Conservation (phyloP, 495 filamentous ascomycete genomes). For the Xylaria grammica region DNA sequence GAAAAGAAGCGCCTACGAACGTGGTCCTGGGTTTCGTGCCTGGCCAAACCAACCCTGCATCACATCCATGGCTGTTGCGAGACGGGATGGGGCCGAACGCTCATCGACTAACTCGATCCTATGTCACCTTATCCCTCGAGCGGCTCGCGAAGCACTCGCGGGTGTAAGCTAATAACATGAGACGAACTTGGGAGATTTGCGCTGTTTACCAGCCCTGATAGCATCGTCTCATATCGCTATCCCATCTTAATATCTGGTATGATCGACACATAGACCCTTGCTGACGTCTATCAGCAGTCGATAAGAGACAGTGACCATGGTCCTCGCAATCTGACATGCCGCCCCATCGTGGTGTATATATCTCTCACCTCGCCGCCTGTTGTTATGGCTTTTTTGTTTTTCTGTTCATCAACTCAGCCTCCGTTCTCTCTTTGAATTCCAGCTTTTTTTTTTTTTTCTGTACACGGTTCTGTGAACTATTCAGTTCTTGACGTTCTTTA, state of each 20-base stretch:
- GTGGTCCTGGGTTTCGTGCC: background rate
- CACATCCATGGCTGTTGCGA: constrained; percentile 18
- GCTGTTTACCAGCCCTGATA: constrained; percentile 21
- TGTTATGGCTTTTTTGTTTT: background rate
- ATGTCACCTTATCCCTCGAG: background rate
- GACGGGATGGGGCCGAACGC: background rate
- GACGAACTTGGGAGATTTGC: constrained; percentile 26
- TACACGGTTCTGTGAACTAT: constrained; percentile 58
- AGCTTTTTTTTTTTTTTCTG: constrained; percentile 26
- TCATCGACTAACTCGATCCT: background rate
- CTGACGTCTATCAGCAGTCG: constrained; percentile 21
- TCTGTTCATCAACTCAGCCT: constrained; percentile 20
- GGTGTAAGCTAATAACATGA: constrained; percentile 21
- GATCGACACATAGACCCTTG: constrained; percentile 38
- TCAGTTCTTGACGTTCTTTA: constrained; percentile 36
- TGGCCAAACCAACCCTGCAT: constrained; percentile 3
- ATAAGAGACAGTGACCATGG: constrained; percentile 18
- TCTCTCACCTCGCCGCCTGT: background rate
- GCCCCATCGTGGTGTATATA: constrained; percentile 14
- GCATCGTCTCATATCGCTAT: constrained; percentile 30
- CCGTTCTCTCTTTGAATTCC: constrained; percentile 37
- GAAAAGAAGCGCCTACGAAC: background rate
- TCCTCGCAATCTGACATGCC: constrained; percentile 13
- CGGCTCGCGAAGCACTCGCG: background rate
- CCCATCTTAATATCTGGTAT: constrained; percentile 31